Evolutionary conservation across 441 rosid species (phyloP), one percentile per base, ranked within the genome.

Genomic region (Geranium incanum): DNA sequence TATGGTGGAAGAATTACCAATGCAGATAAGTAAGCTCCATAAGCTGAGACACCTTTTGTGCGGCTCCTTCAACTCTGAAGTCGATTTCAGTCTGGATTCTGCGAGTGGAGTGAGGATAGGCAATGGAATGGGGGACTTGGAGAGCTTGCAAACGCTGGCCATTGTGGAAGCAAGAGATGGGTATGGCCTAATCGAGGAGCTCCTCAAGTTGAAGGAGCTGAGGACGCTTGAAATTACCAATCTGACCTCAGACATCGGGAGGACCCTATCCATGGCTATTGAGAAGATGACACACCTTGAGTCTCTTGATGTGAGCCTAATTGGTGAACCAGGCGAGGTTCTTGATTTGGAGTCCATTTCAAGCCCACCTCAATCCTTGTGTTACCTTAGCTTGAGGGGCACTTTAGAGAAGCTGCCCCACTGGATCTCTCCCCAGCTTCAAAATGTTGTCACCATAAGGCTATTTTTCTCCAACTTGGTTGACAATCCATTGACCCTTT

Each of bases 71-170:
- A 15, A 21, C 33, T 33, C 67, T 63, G 37, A 33, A 21, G 9
- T 12, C 38, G 38, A 63, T 7, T 43, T 41, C 38, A 39, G 16
- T 71, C 16, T 9, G 8, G 74, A n/a, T 66, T 23, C 68, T 11
- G n/a, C n/a, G 36, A 11, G 6, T 9, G 68, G 74, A 43, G 39
- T 36, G 5, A 71, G 36, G 45, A 48, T 71, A n/a, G 23, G 36
- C 9, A 55, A 67, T 1, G 67, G 69, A 3, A 23, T 71, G 28
- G 74, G 74, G 0, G n/a, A 13, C 3, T 23, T 71, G 8, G 12
- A 18, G 7, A 57, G 28, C 57, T 39, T 73, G 55, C 76, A 73
- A n/a, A 73, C 41, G 12, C 76, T 73, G 4, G 4, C 23, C n/a
- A 16, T 19, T 50, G 59, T 73, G 37, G 71, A 68, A 39, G 67